Evolutionary conservation across 805 yeast genomes (phyloP), one percentile per base, ranked within the genome.

Genomic region (Alloascoidea africana): DNA sequence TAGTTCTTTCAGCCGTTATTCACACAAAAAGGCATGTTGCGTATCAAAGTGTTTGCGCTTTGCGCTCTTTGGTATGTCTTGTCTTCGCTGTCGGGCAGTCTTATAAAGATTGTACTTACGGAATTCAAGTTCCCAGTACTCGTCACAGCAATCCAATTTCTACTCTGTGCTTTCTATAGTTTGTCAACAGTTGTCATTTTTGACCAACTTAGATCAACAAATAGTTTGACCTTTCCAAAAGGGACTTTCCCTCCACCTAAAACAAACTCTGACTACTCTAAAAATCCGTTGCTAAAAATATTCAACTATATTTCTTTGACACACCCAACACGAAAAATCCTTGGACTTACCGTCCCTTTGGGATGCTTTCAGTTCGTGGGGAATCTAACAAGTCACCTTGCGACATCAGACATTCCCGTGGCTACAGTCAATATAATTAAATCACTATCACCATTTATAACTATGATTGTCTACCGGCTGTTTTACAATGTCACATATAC

Each of bases 391-490:
- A 69, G 83, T 4, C 87, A 81, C 48, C 76, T 76, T 47, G 81
- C 91, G n/a, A 78, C 87, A 1, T 68, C 81, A 1, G 53, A 80
- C 33, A 77, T 81, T 32, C 87, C 87, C 0, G 87, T 81, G 4
- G 76, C 86, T 2, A 55, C 79, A 44, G 89, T 81, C n/a, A 89
- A 81, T 52, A 78, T 87, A 3, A 69, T 81, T 37, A 81, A 81
- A 55, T 82, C 87, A 2, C 56, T 81, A 18, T 73, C 85, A 16
- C 93, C 93, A 1, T 59, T 81, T 14, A 64, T 76, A 16, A 81
- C 91, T 0, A 87, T 81, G 4, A 51, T 70, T 27, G 73, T 75
- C 38, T 79, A 78, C 54, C 60, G 73, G 45, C 38, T 70, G 3
- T 38, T 73, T 18, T 75, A 70, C 50, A 58, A 61, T 5, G 64